phyloP scores from a whole-genome alignment of 352 stramenopile species.

The Phytophthora litchii region DNA sequence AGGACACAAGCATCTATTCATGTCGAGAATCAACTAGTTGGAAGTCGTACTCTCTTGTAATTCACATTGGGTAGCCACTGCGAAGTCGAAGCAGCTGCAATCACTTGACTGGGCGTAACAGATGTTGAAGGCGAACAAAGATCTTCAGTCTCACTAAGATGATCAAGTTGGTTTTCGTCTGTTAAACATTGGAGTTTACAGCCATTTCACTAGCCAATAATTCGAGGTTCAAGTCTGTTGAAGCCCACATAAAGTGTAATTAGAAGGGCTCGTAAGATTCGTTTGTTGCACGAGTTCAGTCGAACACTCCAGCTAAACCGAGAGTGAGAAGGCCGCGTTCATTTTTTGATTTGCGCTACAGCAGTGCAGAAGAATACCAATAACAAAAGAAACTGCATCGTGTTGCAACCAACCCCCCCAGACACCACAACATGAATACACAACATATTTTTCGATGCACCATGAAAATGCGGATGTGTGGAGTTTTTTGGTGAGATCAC shows the following conservation, averaged over 20 bases:
- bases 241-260: no score
- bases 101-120: not conserved
- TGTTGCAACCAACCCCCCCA: not conserved
- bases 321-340: conserved; percentile 7
- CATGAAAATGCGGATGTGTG: conserved; percentile 40
- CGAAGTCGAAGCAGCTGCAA: not conserved
- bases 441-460: conserved; percentile 20
- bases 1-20: not conserved
- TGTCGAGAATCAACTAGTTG: no score
- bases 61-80: not conserved
- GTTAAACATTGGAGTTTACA: not conserved
- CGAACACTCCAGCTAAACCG: conserved; percentile 1
- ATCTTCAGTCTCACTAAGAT: not conserved
- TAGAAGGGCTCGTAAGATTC: no score
- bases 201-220: not conserved
- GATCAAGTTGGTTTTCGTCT: not conserved
- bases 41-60: no score
- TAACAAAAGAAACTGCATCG: conserved; percentile 6
- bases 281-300: conserved; percentile 1
- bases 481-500: conserved; percentile 38
- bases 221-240: no score
- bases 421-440: conserved; percentile 15
- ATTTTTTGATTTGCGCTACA: conserved; percentile 27
- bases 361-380: conserved; percentile 7
- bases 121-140: no score